Percentiles rank a stretch among this genome's conserved stretches.
phyloP scores from a whole-genome alignment of 2,329 filamentous ascomycete species.

The Beauveria sp. region DNA sequence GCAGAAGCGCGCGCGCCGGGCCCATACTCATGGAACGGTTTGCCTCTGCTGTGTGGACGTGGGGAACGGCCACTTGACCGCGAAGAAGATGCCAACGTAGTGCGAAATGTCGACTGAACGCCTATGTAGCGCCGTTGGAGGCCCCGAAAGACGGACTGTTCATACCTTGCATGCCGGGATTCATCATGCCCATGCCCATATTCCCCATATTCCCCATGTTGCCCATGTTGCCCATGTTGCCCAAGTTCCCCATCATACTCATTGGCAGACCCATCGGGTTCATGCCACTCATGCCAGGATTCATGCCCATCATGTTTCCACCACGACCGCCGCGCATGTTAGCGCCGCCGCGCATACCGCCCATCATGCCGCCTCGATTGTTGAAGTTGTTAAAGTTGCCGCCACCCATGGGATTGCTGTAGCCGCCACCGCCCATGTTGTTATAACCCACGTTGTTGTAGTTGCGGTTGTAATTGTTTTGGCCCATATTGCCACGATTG shows the following conservation, averaged over 20 bases:
- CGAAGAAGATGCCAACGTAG: not conserved
- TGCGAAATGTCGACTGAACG: conserved; percentile 18
- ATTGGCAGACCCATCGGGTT: conserved; percentile 32
- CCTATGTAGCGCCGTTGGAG: conserved; percentile 35
- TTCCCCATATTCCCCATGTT: conserved; percentile 30
- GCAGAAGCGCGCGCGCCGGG: not conserved
- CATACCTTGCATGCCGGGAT: conserved; percentile 28
- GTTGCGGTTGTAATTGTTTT: conserved; percentile 35
- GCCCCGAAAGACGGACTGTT: conserved; percentile 13
- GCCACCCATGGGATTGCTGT: conserved; percentile 42
- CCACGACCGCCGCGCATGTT: conserved; percentile 44
- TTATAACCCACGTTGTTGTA: conserved; percentile 34
- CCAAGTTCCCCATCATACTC: conserved; percentile 48
- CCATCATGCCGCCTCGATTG: conserved; percentile 39
- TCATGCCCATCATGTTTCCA: conserved; percentile 41
- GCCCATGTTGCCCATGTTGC: conserved; percentile 24
- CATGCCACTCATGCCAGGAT: conserved; percentile 24
- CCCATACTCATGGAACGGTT: not conserved
- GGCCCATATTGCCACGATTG: conserved; percentile 42
- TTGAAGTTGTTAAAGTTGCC: conserved; percentile 46
- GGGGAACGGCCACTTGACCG: not conserved
- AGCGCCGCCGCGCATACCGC: conserved; percentile 38
- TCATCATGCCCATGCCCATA: conserved; percentile 27
- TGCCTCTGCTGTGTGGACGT: not conserved
- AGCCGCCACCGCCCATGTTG: conserved; percentile 37